Evolutionary conservation across 2,329 filamentous ascomycete genomes (phyloP).

Genomic region (Acrocalymma vagum): DNA sequence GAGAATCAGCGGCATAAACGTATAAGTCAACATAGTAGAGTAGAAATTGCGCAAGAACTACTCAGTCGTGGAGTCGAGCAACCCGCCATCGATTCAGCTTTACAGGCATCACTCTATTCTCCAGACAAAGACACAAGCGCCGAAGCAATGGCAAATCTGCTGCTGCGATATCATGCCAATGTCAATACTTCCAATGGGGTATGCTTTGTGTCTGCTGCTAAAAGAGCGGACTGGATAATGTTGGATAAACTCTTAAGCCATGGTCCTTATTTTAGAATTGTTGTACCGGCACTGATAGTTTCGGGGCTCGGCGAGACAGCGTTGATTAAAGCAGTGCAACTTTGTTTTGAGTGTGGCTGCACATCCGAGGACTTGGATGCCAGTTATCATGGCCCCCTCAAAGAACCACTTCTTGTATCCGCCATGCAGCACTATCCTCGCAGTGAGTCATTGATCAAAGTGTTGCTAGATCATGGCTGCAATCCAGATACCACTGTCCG

Average conservation of each 20-base stretch:
- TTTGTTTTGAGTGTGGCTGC: constrained; percentile 63
- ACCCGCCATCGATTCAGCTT: constrained; percentile 33
- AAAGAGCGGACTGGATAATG: constrained; percentile 23
- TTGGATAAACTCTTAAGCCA: constrained; percentile 44
- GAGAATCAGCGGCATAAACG: constrained; percentile 1
- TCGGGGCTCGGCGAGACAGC: constrained; percentile 58
- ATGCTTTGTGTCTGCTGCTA: constrained; percentile 40
- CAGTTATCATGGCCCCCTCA: constrained; percentile 11
- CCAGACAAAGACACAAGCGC: constrained; percentile 11
- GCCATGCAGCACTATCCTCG: constrained; percentile 37
- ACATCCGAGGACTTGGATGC: constrained; percentile 28
- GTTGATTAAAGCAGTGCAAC: constrained; percentile 53
- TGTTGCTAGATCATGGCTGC: constrained; percentile 34
- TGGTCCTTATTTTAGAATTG: constrained; percentile 59
- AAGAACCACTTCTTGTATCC: constrained; percentile 30
- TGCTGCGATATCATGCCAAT: constrained; percentile 37
- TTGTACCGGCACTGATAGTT: constrained; percentile 67
- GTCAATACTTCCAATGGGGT: constrained; percentile 40
- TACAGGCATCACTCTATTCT: constrained; percentile 28
- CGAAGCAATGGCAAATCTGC: constrained; percentile 26
- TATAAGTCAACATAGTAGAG: constrained; percentile 1
- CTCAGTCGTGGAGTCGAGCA: constrained; percentile 37
- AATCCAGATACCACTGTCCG: constrained; percentile 52
- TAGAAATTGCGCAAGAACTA: constrained; percentile 32
- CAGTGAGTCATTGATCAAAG: constrained; percentile 24